A percentile compares a stretch with the other conserved stretches of the same genome.
Conservation (phyloP, 176 grass and related monocot genomes). For the Triticum monococcum region DNA sequence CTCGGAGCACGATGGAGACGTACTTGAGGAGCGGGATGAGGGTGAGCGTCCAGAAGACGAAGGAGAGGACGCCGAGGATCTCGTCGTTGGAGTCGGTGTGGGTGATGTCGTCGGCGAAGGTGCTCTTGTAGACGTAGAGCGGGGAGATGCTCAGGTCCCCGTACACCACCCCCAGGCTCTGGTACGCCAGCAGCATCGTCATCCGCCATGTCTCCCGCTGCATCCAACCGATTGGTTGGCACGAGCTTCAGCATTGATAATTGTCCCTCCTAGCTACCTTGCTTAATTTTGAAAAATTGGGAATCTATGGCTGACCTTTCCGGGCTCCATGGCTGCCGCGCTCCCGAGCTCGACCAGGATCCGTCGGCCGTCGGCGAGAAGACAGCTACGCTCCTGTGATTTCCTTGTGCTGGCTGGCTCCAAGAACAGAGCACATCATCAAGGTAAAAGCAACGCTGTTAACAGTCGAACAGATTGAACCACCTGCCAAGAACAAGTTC, state of each 20-base stretch:
- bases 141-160: constrained; percentile 96
- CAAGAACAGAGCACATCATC: not conserved
- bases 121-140: constrained; percentile 97
- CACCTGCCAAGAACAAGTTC: not conserved
- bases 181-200: constrained; percentile 84
- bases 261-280: too few species aligned
- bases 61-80: constrained; percentile 87
- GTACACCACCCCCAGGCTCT: constrained; percentile 94
- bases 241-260: not conserved
- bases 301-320: constrained; percentile 3
- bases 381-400: not conserved
- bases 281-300: too few species aligned
- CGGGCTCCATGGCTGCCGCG: not conserved
- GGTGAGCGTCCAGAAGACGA: constrained; percentile 97
- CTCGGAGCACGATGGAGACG: constrained; percentile 93
- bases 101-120: constrained; percentile 95
- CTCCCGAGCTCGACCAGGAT: constrained; percentile 42
- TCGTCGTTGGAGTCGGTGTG: constrained; percentile 95
- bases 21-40: constrained; percentile 94
- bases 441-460: not conserved
- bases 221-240: not conserved
- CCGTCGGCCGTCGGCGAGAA: constrained; percentile 6
- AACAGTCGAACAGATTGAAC: not conserved
- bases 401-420: not conserved
- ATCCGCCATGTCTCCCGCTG: constrained; percentile 78